These are phyloP conservation scores for Scutellaria baicalensis DNA, from an alignment of 257 asterid genomes.

Conservation along the genomic window DNA sequence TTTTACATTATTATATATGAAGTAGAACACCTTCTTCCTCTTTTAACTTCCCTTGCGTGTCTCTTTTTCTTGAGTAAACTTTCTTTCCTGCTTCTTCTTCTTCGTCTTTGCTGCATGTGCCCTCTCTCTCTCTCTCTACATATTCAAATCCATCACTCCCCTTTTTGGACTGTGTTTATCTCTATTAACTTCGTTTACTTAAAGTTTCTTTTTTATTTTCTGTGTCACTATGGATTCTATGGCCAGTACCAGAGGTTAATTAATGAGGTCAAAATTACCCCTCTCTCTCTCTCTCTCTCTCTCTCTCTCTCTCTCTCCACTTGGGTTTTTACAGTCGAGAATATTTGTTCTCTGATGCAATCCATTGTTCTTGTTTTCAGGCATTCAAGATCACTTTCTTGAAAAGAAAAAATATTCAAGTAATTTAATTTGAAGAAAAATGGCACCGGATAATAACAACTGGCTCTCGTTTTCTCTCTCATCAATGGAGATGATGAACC, in stretches of 20 bases:
- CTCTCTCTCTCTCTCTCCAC: too few species aligned
- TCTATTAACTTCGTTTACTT: too few species aligned
- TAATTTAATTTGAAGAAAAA: slow-evolving; percentile 19
- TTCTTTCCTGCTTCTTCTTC: slow-evolving; percentile 13
- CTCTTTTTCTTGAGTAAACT: slow-evolving; percentile 10
- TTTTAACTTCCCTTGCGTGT: slow-evolving; percentile 22
- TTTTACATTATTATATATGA: not conserved
- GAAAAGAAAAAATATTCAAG: not conserved
- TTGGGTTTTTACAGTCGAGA: too few species aligned
- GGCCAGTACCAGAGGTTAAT: too few species aligned
- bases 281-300: too few species aligned
- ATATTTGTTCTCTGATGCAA: too few species aligned
- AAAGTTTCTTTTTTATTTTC: too few species aligned
- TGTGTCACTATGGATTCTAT: too few species aligned
- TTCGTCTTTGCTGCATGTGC: slow-evolving; percentile 34
- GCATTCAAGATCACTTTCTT: not conserved
- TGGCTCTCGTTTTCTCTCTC: slow-evolving; percentile 90
- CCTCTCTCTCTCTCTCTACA: not conserved
- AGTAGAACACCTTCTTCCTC: not conserved
- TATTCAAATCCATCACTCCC: not conserved
- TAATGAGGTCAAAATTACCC: too few species aligned
- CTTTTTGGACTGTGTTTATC: not conserved
- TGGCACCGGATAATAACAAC: slow-evolving; percentile 65
- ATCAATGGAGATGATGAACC: slow-evolving; percentile 61
- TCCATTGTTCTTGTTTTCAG: too few species aligned